A percentile compares a stretch with the other conserved stretches of the same genome.
Evolutionary conservation across 2,329 filamentous ascomycete species (phyloP).

Genomic region (Beauveria caledonica): DNA sequence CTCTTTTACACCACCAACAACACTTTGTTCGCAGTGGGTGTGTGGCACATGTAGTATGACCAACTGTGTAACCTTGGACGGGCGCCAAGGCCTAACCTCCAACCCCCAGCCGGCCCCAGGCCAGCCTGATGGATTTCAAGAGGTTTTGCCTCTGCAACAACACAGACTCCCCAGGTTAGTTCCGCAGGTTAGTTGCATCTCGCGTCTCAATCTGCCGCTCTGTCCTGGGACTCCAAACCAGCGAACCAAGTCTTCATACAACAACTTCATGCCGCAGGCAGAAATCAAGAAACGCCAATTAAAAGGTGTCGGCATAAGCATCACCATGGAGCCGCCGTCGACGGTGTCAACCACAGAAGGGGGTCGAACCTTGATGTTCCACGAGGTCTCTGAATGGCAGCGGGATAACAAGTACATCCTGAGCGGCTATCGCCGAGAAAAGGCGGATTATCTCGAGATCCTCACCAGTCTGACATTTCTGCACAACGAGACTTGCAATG

Average conservation of each 20-base stretch:
- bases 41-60: too few relatives aligned
- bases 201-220: not conserved
- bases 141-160: not conserved
- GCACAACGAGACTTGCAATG: conserved; percentile 12
- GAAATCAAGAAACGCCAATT: not conserved
- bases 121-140: not conserved
- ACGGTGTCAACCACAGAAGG: not conserved
- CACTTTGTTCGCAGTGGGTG: too few relatives aligned
- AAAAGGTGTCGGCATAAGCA: not conserved
- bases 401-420: conserved; percentile 12
- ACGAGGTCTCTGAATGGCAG: conserved; percentile 12
- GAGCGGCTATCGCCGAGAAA: conserved; percentile 1
- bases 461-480: conserved; percentile 9
- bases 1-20: too few relatives aligned
- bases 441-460: conserved; percentile 2
- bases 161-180: not conserved
- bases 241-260: not conserved
- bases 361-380: conserved; percentile 7
- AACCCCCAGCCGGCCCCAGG: not conserved
- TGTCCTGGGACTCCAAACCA: not conserved
- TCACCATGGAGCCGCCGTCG: not conserved
- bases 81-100: not conserved
- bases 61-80: too few relatives aligned
- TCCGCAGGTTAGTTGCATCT: not conserved
- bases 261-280: not conserved